Conservation (phyloP, 495 filamentous ascomycete genomes). For the Pyrenopolyporus hunteri region DNA sequence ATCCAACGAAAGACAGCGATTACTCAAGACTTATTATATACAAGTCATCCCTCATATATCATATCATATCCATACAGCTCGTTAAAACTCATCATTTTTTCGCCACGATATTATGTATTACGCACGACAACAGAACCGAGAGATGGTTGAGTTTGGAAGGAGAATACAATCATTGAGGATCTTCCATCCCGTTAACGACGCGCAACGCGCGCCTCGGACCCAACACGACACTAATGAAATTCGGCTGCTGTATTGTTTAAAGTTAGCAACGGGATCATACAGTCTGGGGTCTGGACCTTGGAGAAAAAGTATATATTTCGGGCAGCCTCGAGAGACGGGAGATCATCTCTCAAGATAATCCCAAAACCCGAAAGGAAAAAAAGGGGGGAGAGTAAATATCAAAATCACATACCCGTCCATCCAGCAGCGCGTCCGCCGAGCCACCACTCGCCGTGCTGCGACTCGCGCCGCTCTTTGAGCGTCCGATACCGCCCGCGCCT, state of each 20-base stretch:
- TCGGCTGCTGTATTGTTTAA: slow-evolving; percentile 59
- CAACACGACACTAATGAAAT: slow-evolving; percentile 74
- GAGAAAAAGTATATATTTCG: too few relatives aligned
- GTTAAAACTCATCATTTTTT: background rate
- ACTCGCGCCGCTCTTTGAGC: slow-evolving; percentile 45
- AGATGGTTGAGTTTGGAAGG: background rate
- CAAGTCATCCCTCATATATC: slow-evolving; percentile 2
- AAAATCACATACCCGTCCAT: slow-evolving; percentile 47
- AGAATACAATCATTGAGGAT: slow-evolving; percentile 12
- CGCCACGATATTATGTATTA: slow-evolving; percentile 2
- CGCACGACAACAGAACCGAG: background rate
- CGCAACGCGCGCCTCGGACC: slow-evolving; percentile 73
- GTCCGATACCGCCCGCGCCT: slow-evolving; percentile 13
- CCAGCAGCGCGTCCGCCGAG: slow-evolving; percentile 61
- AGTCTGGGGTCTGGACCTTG: too few relatives aligned
- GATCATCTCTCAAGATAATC: too few relatives aligned
- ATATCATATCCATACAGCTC: background rate
- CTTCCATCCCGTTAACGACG: slow-evolving; percentile 67
- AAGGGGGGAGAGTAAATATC: background rate
- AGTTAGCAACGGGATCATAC: background rate
- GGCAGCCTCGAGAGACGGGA: too few relatives aligned
- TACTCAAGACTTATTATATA: background rate
- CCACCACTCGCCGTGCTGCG: slow-evolving; percentile 44
- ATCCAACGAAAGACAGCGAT: slow-evolving; percentile 6
- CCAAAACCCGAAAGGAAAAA: background rate